Base-by-base conservation (phyloP, 371 early-diverging fungal genomes). In the Mucor indicus region DNA sequence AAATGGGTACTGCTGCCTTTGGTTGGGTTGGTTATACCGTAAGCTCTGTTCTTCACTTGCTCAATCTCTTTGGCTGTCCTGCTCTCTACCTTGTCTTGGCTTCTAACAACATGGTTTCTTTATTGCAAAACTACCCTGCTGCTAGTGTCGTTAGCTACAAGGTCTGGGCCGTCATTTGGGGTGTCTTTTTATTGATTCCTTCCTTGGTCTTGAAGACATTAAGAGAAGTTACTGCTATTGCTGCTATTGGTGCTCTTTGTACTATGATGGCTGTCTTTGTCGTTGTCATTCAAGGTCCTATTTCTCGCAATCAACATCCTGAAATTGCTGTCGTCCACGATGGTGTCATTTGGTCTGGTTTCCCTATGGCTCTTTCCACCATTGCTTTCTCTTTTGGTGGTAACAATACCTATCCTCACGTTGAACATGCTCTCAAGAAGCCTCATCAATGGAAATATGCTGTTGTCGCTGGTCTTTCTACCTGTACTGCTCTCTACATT, bases 371-470 rank as follows among this genome's bases (percentile, higher is more conserved):
- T 3, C 53, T 83, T 10, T 68, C 82, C 6, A 79, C 84, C 1
- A 81, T 83, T 57, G 76, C 80, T 17, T 83, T 82, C 63, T 78
- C 79, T 19, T 83, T 67, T 48, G 81, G 80, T 42, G 75, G 75
- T 58, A 75, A 67, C 64, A 75, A 75, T 49, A 75, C 75, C 11
- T 75, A 75, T 27, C 75, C 75, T 41, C 89, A 90, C 57, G 84
- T 92, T n/a, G 91, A 92, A 55, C 80, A 81, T 53, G 87, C 91
- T 15, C 85, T 95, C 80, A 75, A 78, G 56, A 72, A 86, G 43
- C 93, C 93, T 53, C 68, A 79, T 44, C 67, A 81, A 45, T 95
- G 92, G 85, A 79, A 83, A 54, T 80, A 68, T 53, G 86, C 91
- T 27, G 66, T 91, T 16, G 57, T 78, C 20, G 69, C 77, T 37